These are phyloP conservation scores for Gloeopeniophorella convolvens DNA, from an alignment of 768 basidiomycete genomes.

Conservation along the genomic window DNA sequence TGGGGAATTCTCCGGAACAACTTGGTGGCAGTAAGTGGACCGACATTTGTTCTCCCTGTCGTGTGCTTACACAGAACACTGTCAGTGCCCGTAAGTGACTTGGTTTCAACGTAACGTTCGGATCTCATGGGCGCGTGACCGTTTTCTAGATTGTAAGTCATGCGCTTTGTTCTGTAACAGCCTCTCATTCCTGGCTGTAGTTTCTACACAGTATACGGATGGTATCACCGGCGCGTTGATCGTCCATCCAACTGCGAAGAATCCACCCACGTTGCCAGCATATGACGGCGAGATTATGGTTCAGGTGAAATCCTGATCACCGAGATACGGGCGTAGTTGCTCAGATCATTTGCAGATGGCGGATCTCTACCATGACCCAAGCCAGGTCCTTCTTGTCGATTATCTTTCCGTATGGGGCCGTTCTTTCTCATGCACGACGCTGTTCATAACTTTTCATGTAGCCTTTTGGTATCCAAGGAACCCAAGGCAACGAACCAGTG, in stretches of 20 bases:
- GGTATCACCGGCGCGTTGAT: constrained; percentile 44
- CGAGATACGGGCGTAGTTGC: no score
- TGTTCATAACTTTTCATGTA: constrained; percentile 5
- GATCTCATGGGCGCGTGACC: no score
- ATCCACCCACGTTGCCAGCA: constrained; percentile 27
- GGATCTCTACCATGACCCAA: constrained; percentile 30
- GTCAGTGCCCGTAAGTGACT: constrained; percentile 25
- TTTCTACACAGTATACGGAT: constrained; percentile 38
- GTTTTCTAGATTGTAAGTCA: constrained; percentile 24
- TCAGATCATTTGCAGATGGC: constrained; percentile 29
- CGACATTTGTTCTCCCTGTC: background rate
- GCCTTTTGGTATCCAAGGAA: constrained; percentile 28
- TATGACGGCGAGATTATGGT: constrained; percentile 36
- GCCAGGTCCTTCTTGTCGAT: constrained; percentile 23
- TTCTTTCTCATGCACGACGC: background rate
- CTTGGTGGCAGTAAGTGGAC: constrained; percentile 41
- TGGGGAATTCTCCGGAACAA: constrained; percentile 39
- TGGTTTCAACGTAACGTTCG: background rate
- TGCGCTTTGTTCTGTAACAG: background rate
- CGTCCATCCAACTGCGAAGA: constrained; percentile 35
- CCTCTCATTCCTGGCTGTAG: constrained; percentile 5
- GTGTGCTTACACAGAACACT: no score
- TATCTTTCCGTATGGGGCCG: constrained; percentile 23
- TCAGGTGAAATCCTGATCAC: no score
- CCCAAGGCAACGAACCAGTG: constrained; percentile 30